Evolutionary conservation across 352 stramenopile species (phyloP).

Genomic region (Phytopythium oedochilum): DNA sequence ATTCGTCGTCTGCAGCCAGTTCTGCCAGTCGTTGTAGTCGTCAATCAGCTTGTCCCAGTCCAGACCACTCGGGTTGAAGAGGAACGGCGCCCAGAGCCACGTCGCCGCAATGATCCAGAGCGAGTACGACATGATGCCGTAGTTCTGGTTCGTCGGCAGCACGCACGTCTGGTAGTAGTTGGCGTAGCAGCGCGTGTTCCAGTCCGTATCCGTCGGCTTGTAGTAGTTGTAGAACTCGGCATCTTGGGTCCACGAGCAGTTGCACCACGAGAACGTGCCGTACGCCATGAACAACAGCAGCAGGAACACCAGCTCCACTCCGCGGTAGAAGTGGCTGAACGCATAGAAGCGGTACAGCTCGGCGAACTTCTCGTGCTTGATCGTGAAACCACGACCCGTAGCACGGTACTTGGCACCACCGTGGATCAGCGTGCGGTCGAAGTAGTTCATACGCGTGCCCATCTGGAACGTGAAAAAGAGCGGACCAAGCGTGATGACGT

Average conservation of each 20-base stretch:
- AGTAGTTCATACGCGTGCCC: constrained; percentile 98
- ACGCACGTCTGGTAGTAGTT: constrained; percentile 89
- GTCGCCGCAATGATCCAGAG: constrained; percentile 93
- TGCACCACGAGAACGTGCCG: constrained; percentile 93
- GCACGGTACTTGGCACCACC: constrained; percentile 97
- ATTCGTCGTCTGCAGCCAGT: constrained; percentile 90
- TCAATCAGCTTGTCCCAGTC: constrained; percentile 96
- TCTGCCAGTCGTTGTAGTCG: constrained; percentile 95
- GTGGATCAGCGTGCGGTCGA: constrained; percentile 96
- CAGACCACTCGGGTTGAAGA: constrained; percentile 97
- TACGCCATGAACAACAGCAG: constrained; percentile 83
- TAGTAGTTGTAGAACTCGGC: constrained; percentile 68
- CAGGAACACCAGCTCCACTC: constrained; percentile 92
- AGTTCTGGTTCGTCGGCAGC: constrained; percentile 95
- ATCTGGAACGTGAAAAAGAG: constrained; percentile 99
- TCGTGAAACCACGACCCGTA: constrained; percentile 98
- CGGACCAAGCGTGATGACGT: constrained; percentile 94
- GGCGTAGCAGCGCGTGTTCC: constrained; percentile 71
- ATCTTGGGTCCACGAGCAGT: constrained; percentile 79
- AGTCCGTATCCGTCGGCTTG: constrained; percentile 67
- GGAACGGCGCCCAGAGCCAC: constrained; percentile 85
- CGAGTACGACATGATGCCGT: constrained; percentile 97
- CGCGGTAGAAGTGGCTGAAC: constrained; percentile 97
- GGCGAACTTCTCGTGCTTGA: constrained; percentile 97
- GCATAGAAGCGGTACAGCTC: constrained; percentile 98